phyloP scores from a whole-genome alignment of 2,329 filamentous ascomycete species.

The Trichoderma breve region DNA sequence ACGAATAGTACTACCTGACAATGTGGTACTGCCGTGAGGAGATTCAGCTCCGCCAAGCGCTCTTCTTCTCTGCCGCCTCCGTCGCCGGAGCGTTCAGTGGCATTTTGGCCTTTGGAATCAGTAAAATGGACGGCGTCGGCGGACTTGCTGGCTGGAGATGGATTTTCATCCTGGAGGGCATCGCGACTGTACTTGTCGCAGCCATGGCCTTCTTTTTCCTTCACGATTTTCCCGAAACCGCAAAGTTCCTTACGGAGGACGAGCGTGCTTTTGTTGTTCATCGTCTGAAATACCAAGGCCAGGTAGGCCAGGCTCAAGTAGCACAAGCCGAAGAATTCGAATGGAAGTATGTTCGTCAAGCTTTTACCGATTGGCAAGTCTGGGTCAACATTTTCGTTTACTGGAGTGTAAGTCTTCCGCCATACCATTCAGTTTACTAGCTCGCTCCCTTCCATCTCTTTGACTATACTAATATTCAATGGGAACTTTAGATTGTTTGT shows the following conservation, averaged over 20 bases:
- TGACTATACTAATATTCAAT: background rate
- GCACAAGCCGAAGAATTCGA: slow-evolving; percentile 73
- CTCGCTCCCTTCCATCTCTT: background rate
- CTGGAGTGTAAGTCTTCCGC: slow-evolving; percentile 54
- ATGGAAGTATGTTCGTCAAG: slow-evolving; percentile 70
- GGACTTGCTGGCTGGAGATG: slow-evolving; percentile 60
- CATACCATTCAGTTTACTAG: too few relatives aligned
- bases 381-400: slow-evolving; percentile 59
- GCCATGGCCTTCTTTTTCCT: slow-evolving; percentile 67
- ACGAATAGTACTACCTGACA: slow-evolving; percentile 49
- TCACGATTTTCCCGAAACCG: slow-evolving; percentile 78
- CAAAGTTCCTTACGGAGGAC: slow-evolving; percentile 67
- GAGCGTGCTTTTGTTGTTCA: slow-evolving; percentile 70
- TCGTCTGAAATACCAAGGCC: slow-evolving; percentile 65
- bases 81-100: slow-evolving; percentile 76
- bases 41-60: slow-evolving; percentile 56
- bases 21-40: slow-evolving; percentile 61
- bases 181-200: slow-evolving; percentile 67
- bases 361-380: slow-evolving; percentile 79
- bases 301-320: slow-evolving; percentile 33
- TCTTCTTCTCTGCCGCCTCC: slow-evolving; percentile 82
- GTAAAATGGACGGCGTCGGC: slow-evolving; percentile 65
- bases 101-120: slow-evolving; percentile 67
- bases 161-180: slow-evolving; percentile 69
- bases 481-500: slow-evolving; percentile 44